Evolutionary conservation across 2,329 filamentous ascomycete species (phyloP).

Genomic region (Dothidotthia symphoricarpi): DNA sequence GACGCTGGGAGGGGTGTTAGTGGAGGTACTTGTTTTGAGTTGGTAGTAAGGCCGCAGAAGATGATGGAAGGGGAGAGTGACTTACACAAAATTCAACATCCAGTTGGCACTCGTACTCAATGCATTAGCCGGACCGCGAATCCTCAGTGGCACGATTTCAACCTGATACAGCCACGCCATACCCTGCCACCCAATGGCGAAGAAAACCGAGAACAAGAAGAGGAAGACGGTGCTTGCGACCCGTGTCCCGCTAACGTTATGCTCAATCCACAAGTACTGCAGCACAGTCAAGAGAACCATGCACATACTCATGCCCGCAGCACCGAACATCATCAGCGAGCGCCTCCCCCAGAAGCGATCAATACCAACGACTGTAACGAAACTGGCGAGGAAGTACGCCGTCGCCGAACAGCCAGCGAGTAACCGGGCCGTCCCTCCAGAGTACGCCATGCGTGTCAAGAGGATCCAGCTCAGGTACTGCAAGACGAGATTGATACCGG

Average conservation of each 20-base stretch:
- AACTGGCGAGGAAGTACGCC: conserved; percentile 39
- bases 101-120: conserved; percentile 88
- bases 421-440: conserved; percentile 44
- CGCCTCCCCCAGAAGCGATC: conserved; percentile 39
- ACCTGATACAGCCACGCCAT: conserved; percentile 63
- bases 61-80: conserved; percentile 38
- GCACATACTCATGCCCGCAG: conserved; percentile 34
- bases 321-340: conserved; percentile 39
- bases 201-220: conserved; percentile 87
- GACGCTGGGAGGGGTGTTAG: conserved; percentile 48
- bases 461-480: conserved; percentile 52
- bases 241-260: conserved; percentile 20
- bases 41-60: conserved; percentile 41
- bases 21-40: neutral
- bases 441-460: conserved; percentile 50
- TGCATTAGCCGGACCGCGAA: conserved; percentile 81
- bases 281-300: conserved; percentile 34
- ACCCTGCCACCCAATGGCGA: conserved; percentile 77
- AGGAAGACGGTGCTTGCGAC: conserved; percentile 64
- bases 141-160: conserved; percentile 84
- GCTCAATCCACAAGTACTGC: conserved; percentile 26
- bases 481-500: conserved; percentile 33
- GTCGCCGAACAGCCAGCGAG: conserved; percentile 41
- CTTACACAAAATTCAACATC: conserved; percentile 57
- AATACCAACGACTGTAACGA: conserved; percentile 40